phyloP scores from a whole-genome alignment of 148 eudicot genomes.

The Dysphania ambrosioides region DNA sequence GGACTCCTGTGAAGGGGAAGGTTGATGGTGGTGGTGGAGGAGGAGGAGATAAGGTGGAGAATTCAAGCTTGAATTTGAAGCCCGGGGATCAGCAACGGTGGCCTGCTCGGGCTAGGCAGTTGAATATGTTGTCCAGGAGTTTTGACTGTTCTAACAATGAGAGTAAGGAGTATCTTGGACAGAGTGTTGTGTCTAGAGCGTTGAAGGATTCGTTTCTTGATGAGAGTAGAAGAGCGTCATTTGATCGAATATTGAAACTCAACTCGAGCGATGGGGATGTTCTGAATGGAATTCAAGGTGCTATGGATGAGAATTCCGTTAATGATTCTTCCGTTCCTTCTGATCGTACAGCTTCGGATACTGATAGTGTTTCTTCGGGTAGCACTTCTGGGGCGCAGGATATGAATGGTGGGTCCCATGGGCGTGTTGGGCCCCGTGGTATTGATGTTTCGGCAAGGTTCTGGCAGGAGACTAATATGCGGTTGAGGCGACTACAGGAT shows the following conservation, averaged over 20 bases:
- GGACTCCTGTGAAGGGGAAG: slow-evolving; percentile 56
- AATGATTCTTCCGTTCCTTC: slow-evolving; percentile 54
- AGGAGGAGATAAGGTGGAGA: slow-evolving; percentile 60
- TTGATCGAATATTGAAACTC: slow-evolving; percentile 70
- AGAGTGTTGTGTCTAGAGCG: slow-evolving; percentile 52
- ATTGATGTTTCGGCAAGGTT: slow-evolving; percentile 65
- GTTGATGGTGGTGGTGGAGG: slow-evolving; percentile 50
- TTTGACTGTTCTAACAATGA: slow-evolving; percentile 46
- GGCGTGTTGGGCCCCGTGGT: slow-evolving; percentile 53
- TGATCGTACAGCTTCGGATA: slow-evolving; percentile 77
- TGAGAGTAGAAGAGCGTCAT: slow-evolving; percentile 61
- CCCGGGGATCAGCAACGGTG: slow-evolving; percentile 71
- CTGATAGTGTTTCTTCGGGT: slow-evolving; percentile 92
- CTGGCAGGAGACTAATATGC: slow-evolving; percentile 97
- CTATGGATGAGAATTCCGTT: slow-evolving; percentile 42
- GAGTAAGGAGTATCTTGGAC: slow-evolving; percentile 46
- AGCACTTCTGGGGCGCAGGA: slow-evolving; percentile 82
- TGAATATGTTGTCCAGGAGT: slow-evolving; percentile 52
- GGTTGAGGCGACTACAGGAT: slow-evolving; percentile 89
- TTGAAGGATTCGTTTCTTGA: slow-evolving; percentile 52
- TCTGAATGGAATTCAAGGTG: slow-evolving; percentile 36
- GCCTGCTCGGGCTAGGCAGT: slow-evolving; percentile 62
- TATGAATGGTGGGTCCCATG: slow-evolving; percentile 30
- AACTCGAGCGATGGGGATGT: slow-evolving; percentile 52
- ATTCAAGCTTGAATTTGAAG: slow-evolving; percentile 50